Percentiles rank a stretch among this genome's conserved stretches.
phyloP scores from a whole-genome alignment of 495 filamentous ascomycete genomes.

The Neurospora sp. region DNA sequence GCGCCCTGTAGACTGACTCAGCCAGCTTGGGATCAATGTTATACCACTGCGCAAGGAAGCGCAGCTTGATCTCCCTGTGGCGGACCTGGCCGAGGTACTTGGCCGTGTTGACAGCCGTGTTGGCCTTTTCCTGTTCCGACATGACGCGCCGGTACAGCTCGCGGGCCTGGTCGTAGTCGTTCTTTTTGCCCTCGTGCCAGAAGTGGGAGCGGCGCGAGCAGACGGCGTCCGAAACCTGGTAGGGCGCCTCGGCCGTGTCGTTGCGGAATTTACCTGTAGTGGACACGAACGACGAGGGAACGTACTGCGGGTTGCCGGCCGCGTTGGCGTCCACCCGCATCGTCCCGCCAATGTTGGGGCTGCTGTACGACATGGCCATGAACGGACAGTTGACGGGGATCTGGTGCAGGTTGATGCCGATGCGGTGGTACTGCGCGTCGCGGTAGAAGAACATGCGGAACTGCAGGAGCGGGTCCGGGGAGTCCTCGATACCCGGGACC shows the following conservation, averaged over 20 bases:
- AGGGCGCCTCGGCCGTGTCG: constrained; percentile 44
- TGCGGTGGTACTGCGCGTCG: constrained; percentile 68
- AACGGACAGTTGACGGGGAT: constrained; percentile 58
- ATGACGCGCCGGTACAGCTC: constrained; percentile 42
- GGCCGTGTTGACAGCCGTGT: constrained; percentile 39
- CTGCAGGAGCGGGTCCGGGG: constrained; percentile 73
- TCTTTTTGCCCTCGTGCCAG: constrained; percentile 43
- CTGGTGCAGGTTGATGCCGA: constrained; percentile 77
- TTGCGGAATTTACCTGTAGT: constrained; percentile 50
- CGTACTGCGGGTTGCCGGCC: constrained; percentile 42
- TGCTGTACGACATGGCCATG: constrained; percentile 11
- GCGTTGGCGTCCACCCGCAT: constrained; percentile 42
- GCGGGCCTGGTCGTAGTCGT: constrained; percentile 43
- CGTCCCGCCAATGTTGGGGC: constrained; percentile 33
- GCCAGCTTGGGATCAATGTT: constrained; percentile 41
- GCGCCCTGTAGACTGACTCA: background rate
- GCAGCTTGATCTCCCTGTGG: constrained; percentile 17
- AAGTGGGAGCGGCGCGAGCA: constrained; percentile 44
- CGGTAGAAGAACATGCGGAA: constrained; percentile 75
- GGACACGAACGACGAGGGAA: constrained; percentile 44
- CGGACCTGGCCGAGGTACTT: constrained; percentile 29
- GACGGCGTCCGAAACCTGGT: constrained; percentile 37
- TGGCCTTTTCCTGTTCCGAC: constrained; percentile 29
- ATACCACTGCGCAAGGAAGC: constrained; percentile 38
- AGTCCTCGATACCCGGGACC: constrained; percentile 53